Percentiles rank a stretch among this genome's conserved stretches.
These are phyloP conservation scores for Metarhizium anisopliae DNA, from an alignment of 2,329 filamentous ascomycete genomes.

Conservation along the genomic window DNA sequence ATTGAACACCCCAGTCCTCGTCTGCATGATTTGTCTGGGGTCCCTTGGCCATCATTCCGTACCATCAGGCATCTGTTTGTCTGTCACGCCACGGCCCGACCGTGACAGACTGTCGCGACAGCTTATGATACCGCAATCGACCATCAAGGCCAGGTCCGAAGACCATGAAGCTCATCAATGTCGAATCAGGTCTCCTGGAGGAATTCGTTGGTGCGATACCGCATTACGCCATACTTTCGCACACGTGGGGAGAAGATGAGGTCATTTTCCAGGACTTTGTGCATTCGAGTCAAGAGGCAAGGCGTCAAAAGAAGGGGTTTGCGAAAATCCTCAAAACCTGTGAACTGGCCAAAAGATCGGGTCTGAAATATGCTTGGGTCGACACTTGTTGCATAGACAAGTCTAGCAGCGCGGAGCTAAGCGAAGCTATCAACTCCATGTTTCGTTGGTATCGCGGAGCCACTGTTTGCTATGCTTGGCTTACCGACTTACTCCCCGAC, in stretches of 20 bases:
- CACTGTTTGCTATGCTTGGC: constrained; percentile 2
- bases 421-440: constrained; percentile 6
- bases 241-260: constrained; percentile 24
- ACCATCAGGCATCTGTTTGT: too few relatives aligned
- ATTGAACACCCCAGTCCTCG: too few relatives aligned
- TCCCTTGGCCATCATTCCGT: too few relatives aligned
- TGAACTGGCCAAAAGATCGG: constrained; percentile 7
- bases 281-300: background rate
- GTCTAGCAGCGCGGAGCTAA: constrained; percentile 4
- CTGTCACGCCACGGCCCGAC: too few relatives aligned
- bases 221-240: constrained; percentile 26
- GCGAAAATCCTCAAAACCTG: constrained; percentile 15
- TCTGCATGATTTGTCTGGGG: too few relatives aligned
- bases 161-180: constrained; percentile 16
- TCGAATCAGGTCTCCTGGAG: constrained; percentile 10
- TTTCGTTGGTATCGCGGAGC: constrained; percentile 2
- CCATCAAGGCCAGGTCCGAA: background rate
- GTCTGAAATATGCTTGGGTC: constrained; percentile 16
- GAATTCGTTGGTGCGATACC: constrained; percentile 12
- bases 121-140: background rate
- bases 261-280: constrained; percentile 16
- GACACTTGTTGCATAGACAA: constrained; percentile 12
- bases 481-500: background rate
- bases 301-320: constrained; percentile 12
- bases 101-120: background rate